Evolutionary conservation across 1,284 basidiomycete species (phyloP).

Genomic region (Trichosporon ovoides): DNA sequence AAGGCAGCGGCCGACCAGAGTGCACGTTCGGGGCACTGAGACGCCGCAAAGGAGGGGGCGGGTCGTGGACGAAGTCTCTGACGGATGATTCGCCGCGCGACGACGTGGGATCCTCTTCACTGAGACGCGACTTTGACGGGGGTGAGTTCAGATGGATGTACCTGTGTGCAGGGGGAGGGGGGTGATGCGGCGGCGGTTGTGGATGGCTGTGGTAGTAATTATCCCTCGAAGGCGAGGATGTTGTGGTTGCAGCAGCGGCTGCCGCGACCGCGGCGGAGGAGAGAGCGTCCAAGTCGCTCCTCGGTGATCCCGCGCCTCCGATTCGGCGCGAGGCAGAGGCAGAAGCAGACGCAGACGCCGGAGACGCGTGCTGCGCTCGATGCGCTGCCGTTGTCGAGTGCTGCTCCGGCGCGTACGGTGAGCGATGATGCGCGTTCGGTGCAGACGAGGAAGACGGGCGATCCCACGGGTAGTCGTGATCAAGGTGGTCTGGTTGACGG

Average conservation of each 20-base stretch:
- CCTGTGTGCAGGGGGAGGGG: background rate
- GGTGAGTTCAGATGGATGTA: conserved; percentile 3
- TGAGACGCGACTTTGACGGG: background rate
- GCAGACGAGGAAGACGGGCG: background rate
- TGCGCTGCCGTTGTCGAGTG: conserved; percentile 3
- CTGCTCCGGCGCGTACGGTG: conserved; percentile 1
- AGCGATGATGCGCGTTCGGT: background rate
- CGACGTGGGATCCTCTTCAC: background rate
- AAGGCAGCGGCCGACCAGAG: background rate
- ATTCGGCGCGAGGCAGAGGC: background rate
- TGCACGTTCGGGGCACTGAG: conserved; percentile 12
- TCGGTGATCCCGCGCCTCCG: background rate
- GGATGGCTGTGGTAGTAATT: background rate
- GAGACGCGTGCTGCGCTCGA: conserved; percentile 5
- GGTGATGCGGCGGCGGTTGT: background rate
- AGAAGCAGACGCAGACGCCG: conserved; percentile 1
- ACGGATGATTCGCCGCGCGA: conserved; percentile 5
- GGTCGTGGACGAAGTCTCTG: conserved; percentile 14
- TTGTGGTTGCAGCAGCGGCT: background rate
- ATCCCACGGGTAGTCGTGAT: background rate
- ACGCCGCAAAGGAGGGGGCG: conserved; percentile 16
- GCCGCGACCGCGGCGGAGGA: conserved; percentile 1
- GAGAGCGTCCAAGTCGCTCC: conserved; percentile 1
- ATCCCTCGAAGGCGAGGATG: background rate
- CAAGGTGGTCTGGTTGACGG: background rate